Evolutionary conservation across 2,329 filamentous ascomycete genomes (phyloP).

Genomic region (Trichoderma guizhouense): DNA sequence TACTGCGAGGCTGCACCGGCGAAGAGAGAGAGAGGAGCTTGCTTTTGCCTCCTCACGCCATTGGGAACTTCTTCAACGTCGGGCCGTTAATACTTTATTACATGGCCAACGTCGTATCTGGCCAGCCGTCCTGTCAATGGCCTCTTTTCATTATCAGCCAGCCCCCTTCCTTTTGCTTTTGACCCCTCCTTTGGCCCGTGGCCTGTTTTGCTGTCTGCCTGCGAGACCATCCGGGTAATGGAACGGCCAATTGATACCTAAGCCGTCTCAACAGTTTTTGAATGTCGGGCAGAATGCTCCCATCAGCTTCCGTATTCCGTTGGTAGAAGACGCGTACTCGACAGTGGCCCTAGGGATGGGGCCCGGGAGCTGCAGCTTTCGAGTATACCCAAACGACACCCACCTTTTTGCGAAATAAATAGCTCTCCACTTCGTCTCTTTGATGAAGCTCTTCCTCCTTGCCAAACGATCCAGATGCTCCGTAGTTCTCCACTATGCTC

Average conservation of each 20-base stretch:
- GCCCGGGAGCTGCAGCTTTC: not conserved
- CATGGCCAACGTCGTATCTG: conserved; percentile 6
- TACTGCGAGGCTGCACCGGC: not conserved
- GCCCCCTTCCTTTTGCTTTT: not conserved
- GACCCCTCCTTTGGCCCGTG: not conserved
- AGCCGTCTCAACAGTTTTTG: not conserved
- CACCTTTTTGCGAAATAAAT: not conserved
- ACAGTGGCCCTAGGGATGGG: not conserved
- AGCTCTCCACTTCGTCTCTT: not conserved
- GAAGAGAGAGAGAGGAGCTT: not conserved
- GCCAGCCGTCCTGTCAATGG: not conserved
- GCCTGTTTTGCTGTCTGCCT: not conserved
- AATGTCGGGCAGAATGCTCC: conserved; percentile 3
- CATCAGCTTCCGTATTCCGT: not conserved
- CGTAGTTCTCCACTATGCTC: not conserved
- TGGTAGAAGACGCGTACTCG: not conserved
- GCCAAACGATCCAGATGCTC: conserved; percentile 8
- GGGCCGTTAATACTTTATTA: conserved; percentile 3
- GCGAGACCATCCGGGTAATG: conserved; percentile 8
- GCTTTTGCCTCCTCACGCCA: not conserved
- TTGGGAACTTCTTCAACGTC: conserved; percentile 5
- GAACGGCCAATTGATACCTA: conserved; percentile 7
- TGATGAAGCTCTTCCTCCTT: not conserved
- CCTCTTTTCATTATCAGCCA: not conserved
- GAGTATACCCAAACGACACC: not conserved